A percentile compares a stretch with the other conserved stretches of the same genome.
Conservation (phyloP, 2,329 filamentous ascomycete genomes). For the Clarireedia monteithiana region DNA sequence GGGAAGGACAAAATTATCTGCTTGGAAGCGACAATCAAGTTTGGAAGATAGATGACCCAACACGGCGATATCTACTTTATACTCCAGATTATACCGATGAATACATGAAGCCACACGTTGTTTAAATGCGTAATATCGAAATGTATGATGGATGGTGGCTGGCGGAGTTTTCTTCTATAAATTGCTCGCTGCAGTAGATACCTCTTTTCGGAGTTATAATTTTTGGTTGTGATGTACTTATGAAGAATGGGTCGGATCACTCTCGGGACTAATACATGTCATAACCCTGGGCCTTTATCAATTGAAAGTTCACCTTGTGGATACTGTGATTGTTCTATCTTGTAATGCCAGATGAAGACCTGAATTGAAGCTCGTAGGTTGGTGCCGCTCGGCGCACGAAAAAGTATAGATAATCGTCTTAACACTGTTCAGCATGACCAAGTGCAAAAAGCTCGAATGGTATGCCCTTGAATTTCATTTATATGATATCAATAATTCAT, state of each 20-base stretch:
- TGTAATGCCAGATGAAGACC: too few relatives aligned
- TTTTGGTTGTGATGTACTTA: not conserved
- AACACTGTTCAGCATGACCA: too few relatives aligned
- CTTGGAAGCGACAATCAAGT: constrained; percentile 66
- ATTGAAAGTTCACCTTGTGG: too few relatives aligned
- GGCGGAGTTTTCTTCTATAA: constrained; percentile 9
- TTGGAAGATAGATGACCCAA: constrained; percentile 30
- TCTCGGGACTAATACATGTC: not conserved
- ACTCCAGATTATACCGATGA: not conserved
- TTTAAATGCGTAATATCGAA: not conserved
- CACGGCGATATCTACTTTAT: not conserved
- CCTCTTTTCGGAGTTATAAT: constrained; percentile 19
- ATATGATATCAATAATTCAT: constrained; percentile 1
- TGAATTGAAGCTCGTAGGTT: too few relatives aligned
- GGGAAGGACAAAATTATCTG: constrained; percentile 69
- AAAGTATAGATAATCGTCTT: too few relatives aligned
- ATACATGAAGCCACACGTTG: not conserved
- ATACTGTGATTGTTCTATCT: too few relatives aligned
- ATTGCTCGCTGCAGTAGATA: constrained; percentile 18
- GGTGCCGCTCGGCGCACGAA: too few relatives aligned
- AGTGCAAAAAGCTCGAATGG: not conserved
- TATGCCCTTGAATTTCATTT: constrained; percentile 15
- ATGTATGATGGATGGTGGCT: constrained; percentile 4
- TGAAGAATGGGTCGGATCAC: not conserved
- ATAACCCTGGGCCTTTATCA: not conserved